Conservation (phyloP, 768 basidiomycete genomes). For the Lactarius trivialis region DNA sequence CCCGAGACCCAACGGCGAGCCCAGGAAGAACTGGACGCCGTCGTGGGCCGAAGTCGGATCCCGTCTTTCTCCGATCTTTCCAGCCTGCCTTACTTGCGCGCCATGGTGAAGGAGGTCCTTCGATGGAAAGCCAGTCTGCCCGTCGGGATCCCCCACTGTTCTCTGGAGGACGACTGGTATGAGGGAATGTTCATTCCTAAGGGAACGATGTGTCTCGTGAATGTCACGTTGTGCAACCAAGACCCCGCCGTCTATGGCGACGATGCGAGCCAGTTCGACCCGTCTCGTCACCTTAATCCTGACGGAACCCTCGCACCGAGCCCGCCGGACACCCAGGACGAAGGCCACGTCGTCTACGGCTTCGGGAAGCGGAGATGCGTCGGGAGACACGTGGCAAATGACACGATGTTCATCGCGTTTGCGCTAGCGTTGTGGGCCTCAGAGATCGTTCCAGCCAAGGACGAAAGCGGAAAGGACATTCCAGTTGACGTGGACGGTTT, state of each 20-base stretch:
- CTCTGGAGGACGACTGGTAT: constrained; percentile 29
- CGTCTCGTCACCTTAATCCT: constrained; percentile 27
- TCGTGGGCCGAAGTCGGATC: constrained; percentile 20
- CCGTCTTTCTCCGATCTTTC: constrained; percentile 23
- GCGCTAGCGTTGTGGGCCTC: constrained; percentile 29
- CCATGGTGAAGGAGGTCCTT: constrained; percentile 24
- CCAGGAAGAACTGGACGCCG: constrained; percentile 25
- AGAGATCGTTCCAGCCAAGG: constrained; percentile 19
- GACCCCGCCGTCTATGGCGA: constrained; percentile 28
- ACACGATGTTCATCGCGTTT: constrained; percentile 32
- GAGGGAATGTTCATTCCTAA: constrained; percentile 31
- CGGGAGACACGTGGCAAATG: constrained; percentile 32
- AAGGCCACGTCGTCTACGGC: constrained; percentile 29
- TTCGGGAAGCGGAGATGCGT: constrained; percentile 32
- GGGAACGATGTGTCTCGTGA: constrained; percentile 32
- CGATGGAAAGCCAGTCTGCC: constrained; percentile 22
- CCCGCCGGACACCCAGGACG: constrained; percentile 29
- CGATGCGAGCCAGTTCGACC: constrained; percentile 25
- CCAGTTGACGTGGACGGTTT: constrained; percentile 15
- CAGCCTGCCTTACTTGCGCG: constrained; percentile 24
- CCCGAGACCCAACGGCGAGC: constrained; percentile 23
- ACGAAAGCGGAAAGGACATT: constrained; percentile 15
- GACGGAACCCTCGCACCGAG: constrained; percentile 24
- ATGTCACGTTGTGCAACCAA: constrained; percentile 27
- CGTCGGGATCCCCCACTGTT: constrained; percentile 20